Evolutionary conservation across 148 eudicot species (phyloP), one percentile per base, ranked within the genome.

Genomic region (Camellia japonica): DNA sequence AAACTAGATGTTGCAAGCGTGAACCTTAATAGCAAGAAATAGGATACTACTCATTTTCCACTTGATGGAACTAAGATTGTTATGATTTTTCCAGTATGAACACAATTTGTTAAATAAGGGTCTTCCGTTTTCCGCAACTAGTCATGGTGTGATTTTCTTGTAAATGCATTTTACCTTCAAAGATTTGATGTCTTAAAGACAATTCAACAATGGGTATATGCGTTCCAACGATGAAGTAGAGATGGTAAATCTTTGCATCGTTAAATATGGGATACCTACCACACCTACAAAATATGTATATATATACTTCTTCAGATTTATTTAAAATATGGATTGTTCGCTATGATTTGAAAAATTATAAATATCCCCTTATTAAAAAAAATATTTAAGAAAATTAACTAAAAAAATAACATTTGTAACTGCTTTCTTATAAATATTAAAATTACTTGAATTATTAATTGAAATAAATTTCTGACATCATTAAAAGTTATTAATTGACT

Each of bases 111-210:
- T 73, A 95, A 73, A 80, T 95, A 95, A 76, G 97, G 91, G 69
- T 95, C 98, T 81, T 95, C 96, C 0, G 97, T 93, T 82, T 84
- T 93, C 13, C 97, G 89, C 12, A 85, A 70, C 87, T 95, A 97
- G 71, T 97, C 97, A 73, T 85, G 79, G 80, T 95, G 98, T 79
- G 98, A 95, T 84, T 87, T 89, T 87, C 80, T 91, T 23, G 98
- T 97, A 85, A 95, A 95, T 74, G 87, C 88, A 79, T 93, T 84
- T 55, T 94, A 88, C 87, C 86, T 90, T 83, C 86, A 89, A 78
- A 89, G 64, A 83, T 49, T 73, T 58, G 61, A 63, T 42, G 78
- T 77, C 84, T 86, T 83, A 82, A 83, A 43, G 82, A 72, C 77
- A 79, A 63, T 76, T 81, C 20, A 58, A 68, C 18, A 78, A 74